Evolutionary conservation across 2,329 filamentous ascomycete genomes (phyloP).

Genomic region (Stagonosporopsis rhizophila): DNA sequence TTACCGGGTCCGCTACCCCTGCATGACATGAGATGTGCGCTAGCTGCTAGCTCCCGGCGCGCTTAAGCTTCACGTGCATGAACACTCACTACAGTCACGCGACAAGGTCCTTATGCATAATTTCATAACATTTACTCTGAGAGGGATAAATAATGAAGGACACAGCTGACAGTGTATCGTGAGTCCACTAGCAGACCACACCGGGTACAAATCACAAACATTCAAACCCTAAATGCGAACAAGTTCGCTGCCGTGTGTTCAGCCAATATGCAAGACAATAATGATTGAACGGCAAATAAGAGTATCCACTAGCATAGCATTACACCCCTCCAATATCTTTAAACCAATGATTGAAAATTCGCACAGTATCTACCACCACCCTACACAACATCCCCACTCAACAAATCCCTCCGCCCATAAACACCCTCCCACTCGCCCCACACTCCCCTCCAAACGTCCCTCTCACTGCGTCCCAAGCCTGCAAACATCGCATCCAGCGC

Average conservation of each 20-base stretch:
- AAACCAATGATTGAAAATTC: background rate
- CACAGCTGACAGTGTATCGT: too few relatives aligned
- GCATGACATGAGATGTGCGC: background rate
- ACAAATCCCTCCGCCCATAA: constrained; percentile 30
- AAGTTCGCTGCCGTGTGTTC: too few relatives aligned
- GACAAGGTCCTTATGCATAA: too few relatives aligned
- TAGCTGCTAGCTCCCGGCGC: background rate
- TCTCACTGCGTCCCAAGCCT: constrained; percentile 41
- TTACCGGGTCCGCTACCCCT: constrained; percentile 5
- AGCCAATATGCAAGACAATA: background rate
- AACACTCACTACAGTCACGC: background rate
- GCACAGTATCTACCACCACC: background rate
- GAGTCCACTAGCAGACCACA: too few relatives aligned
- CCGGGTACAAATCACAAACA: too few relatives aligned
- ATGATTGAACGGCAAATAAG: background rate
- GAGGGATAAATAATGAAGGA: too few relatives aligned
- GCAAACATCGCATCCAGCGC: constrained; percentile 48
- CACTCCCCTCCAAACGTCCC: constrained; percentile 47
- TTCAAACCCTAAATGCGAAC: too few relatives aligned
- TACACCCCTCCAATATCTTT: background rate
- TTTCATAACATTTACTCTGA: too few relatives aligned
- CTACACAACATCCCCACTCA: constrained; percentile 8
- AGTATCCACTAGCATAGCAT: background rate
- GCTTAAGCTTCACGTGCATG: background rate
- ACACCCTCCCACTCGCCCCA: constrained; percentile 47